Evolutionary conservation across 495 filamentous ascomycete genomes (phyloP), one percentile per base, ranked within the genome.

Genomic region (Entonaema liquescens): DNA sequence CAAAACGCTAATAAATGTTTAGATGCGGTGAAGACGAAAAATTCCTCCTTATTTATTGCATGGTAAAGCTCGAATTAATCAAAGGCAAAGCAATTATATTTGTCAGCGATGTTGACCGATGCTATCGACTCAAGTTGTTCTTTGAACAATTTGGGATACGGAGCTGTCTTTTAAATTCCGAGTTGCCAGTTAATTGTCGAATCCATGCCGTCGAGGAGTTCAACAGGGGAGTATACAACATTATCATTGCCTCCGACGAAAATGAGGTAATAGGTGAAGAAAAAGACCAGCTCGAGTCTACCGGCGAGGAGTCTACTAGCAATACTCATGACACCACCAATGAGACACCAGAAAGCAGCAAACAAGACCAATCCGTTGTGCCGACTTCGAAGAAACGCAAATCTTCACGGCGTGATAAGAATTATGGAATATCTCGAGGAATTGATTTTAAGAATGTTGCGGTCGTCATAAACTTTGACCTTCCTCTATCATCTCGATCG

Each of bases 391-490:
- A 93, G 77, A 89, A 89, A 66, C 83, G 83, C 67, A 92, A 89
- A 72, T 79, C 84, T 57, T 76, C 81, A 15, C 83, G 82, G 54
- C 85, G 85, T 50, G 90, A 94, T 72, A 91, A 92, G 76, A 95
- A 98, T 73, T 98, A 94, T 75, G 93, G 94, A 33, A 87, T 98
- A 33, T 94, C 95, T 13, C 91, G 95, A 68, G 80, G 81, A 11
- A 95, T 98, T 78, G 95, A 99, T 79, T 99, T 99, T 85, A 90
- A 93, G 68, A 92, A 97, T 79, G 93, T 98, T 58, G 89, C 94
- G 23, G 93, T 91, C 66, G 93, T 99, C 21, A 87, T 99, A 71
- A 99, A 99, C 84, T 98, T 98, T 74, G 95, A 99, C 79, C 89
- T 98, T 40, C 96, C 95, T 0, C 87, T 88, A 33, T 91, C 88